phyloP scores from a whole-genome alignment of 2,329 filamentous ascomycete genomes.

The Claviceps sorghi region DNA sequence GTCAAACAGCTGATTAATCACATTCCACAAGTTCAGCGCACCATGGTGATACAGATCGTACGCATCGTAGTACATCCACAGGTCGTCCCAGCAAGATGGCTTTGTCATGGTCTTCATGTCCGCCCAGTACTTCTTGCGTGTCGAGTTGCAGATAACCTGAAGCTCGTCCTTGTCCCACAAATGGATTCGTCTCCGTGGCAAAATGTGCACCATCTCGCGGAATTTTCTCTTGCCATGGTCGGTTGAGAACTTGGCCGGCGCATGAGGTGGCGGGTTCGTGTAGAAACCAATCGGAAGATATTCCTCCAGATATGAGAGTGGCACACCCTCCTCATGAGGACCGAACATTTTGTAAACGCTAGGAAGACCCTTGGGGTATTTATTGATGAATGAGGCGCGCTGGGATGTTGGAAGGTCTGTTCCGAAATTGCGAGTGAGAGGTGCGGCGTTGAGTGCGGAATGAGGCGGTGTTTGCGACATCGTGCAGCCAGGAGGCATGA shows the following conservation, averaged over 20 bases:
- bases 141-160: constrained; percentile 23
- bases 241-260: constrained; percentile 27
- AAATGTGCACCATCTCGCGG: constrained; percentile 15
- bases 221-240: constrained; percentile 15
- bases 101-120: constrained; percentile 20
- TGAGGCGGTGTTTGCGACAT: neutral
- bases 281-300: constrained; percentile 24
- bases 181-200: constrained; percentile 15
- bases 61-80: constrained; percentile 34
- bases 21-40: constrained; percentile 32
- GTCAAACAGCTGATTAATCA: constrained; percentile 25
- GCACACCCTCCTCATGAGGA: constrained; percentile 11
- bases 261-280: constrained; percentile 15
- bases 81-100: constrained; percentile 22
- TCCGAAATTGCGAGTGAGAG: constrained; percentile 11
- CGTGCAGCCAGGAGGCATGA: neutral
- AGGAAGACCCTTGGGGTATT: constrained; percentile 24
- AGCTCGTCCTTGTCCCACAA: constrained; percentile 27
- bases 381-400: constrained; percentile 14
- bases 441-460: constrained; percentile 1
- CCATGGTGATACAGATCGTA: constrained; percentile 32
- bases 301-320: constrained; percentile 21
- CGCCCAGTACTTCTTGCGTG: constrained; percentile 22
- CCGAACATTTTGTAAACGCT: constrained; percentile 20
- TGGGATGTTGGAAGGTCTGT: constrained; percentile 12